Conservation (phyloP, 768 basidiomycete genomes). For the Paxillus rubicundulus region DNA sequence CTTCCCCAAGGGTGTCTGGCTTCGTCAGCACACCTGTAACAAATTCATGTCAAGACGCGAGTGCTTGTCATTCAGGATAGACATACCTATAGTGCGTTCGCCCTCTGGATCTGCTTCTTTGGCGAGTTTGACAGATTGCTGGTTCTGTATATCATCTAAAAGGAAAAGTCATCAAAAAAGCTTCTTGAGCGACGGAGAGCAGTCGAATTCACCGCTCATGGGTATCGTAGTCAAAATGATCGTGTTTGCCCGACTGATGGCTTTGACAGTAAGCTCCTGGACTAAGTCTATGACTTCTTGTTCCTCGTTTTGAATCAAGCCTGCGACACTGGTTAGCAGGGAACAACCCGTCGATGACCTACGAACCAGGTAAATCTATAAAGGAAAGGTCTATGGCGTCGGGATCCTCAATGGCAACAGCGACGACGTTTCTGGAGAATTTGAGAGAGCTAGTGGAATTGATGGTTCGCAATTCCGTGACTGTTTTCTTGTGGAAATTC, state of each 20-base stretch:
- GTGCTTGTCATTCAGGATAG: not conserved
- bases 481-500: slow-evolving; percentile 22
- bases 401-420: slow-evolving; percentile 45
- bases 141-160: slow-evolving; percentile 67
- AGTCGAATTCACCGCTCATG: slow-evolving; percentile 47
- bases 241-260: slow-evolving; percentile 50
- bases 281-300: slow-evolving; percentile 44
- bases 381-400: slow-evolving; percentile 48
- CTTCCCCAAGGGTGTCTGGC: slow-evolving; percentile 51
- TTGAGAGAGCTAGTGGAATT: slow-evolving; percentile 24
- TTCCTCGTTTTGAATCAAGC: slow-evolving; percentile 56
- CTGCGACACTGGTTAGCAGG: slow-evolving; percentile 28
- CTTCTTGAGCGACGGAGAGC: not conserved
- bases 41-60: not conserved
- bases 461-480: slow-evolving; percentile 24
- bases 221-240: slow-evolving; percentile 67
- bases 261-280: slow-evolving; percentile 42
- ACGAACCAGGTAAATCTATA: slow-evolving; percentile 52
- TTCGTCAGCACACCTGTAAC: slow-evolving; percentile 65
- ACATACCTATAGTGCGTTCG: slow-evolving; percentile 58
- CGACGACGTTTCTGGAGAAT: slow-evolving; percentile 54
- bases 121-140: slow-evolving; percentile 55
- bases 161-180: not conserved
- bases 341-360: not conserved
- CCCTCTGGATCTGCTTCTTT: slow-evolving; percentile 51